Base-by-base conservation (phyloP, 345 rosid species). In the Linum usitatissimum region DNA sequence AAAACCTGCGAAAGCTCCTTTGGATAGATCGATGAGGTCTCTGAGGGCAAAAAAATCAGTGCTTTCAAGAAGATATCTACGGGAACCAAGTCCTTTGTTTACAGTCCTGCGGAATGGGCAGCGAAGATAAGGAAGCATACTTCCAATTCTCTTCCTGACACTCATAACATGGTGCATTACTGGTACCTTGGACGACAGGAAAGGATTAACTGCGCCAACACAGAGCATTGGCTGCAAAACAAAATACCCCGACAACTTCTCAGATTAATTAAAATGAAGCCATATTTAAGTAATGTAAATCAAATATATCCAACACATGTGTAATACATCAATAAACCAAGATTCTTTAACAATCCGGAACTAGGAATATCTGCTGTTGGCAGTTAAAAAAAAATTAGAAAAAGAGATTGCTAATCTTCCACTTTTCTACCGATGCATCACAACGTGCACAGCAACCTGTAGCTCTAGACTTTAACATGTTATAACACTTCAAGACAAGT, bases 11-110 rank as follows among this genome's bases (percentile, higher is more conserved):
- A 90, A 93, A 61, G 96, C 86, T 64, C 99, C 97, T 80, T 83
- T 93, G 20, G 99, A 93, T 66, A 93, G 96, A 86, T 94, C 97
- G 57, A 87, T 79, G 55, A 94, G 92, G 73, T 93, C 97, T 75
- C 81, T 88, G 59, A 86, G 82, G 20, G 95, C 83, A 70, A 94
- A 90, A 77, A 94, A 94, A 59, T 90, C 96, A 62, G 82, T 83
- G 90, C 84, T 71, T 80, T 94, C 96, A 17, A 94, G 84, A 71
- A 94, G 89, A 80, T 94, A 86, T 82, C 89, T 86, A 73, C 97
- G 90, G 77, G 78, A 76, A 17, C 91, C 89, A 65, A 94, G 86
- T 66, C 92, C 99, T 71, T 65, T 82, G 74, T 84, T 79, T 72
- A 93, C 75, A 65, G 90, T 82, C 77, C 79, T 77, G 59, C 80